A percentile compares a stretch with the other conserved stretches of the same genome.
phyloP scores from a whole-genome alignment of 2,329 filamentous ascomycete species.

The Nigrospora osmanthi region DNA sequence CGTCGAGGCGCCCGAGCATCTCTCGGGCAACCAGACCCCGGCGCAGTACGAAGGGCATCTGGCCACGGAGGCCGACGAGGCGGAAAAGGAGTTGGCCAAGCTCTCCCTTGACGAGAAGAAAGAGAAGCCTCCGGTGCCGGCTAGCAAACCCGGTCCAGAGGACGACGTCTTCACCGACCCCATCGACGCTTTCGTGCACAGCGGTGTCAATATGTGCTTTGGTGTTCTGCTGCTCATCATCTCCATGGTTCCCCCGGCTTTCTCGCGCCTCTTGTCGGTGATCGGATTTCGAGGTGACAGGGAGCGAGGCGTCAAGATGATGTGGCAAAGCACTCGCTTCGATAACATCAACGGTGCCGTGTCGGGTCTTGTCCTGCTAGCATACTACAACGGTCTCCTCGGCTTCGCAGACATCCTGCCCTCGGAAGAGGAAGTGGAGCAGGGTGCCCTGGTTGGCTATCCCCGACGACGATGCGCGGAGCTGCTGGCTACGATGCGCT shows the following conservation, averaged over 20 bases:
- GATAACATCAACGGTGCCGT: slow-evolving; percentile 89
- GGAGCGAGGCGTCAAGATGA: slow-evolving; percentile 70
- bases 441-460: slow-evolving; percentile 56
- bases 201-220: slow-evolving; percentile 82
- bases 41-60: slow-evolving; percentile 36
- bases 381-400: slow-evolving; percentile 82
- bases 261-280: slow-evolving; percentile 77
- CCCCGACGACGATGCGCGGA: slow-evolving; percentile 59
- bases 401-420: slow-evolving; percentile 85
- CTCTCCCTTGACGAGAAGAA: slow-evolving; percentile 12
- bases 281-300: slow-evolving; percentile 90
- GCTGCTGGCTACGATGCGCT: slow-evolving; percentile 67
- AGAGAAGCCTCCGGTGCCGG: background rate
- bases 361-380: slow-evolving; percentile 70
- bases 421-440: slow-evolving; percentile 44
- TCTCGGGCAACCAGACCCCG: slow-evolving; percentile 35
- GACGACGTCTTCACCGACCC: slow-evolving; percentile 63
- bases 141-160: slow-evolving; percentile 35
- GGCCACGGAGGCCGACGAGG: slow-evolving; percentile 20
- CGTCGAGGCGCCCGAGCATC: slow-evolving; percentile 45
- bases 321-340: slow-evolving; percentile 85
- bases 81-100: slow-evolving; percentile 16
- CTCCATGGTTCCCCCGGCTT: slow-evolving; percentile 88
- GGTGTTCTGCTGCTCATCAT: slow-evolving; percentile 79
- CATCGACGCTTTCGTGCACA: slow-evolving; percentile 82